These are phyloP conservation scores for Podaxis sp. DNA, from an alignment of 768 basidiomycete species.

Conservation along the genomic window DNA sequence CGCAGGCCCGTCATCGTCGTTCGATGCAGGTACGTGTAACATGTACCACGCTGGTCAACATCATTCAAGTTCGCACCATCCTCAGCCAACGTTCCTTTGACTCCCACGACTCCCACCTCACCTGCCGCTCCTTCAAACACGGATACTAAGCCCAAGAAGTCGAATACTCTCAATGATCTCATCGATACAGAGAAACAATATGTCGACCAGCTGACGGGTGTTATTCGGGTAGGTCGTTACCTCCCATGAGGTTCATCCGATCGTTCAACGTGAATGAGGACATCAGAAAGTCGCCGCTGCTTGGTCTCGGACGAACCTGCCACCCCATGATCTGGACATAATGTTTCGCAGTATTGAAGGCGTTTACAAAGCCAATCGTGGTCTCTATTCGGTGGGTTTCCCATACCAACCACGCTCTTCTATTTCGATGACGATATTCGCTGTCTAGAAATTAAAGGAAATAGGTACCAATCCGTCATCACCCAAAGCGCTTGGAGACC, in stretches of 20 bases:
- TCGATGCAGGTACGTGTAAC: conserved; percentile 26
- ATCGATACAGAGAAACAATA: conserved; percentile 92
- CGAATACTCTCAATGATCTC: conserved; percentile 87
- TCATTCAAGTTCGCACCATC: conserved; percentile 21
- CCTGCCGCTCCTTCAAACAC: conserved; percentile 27
- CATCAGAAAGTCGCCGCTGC: conserved; percentile 93
- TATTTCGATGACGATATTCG: conserved; percentile 18
- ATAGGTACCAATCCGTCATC: conserved; percentile 91
- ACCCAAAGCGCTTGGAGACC: conserved; percentile 91
- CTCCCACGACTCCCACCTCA: conserved; percentile 37
- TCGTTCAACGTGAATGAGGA: conserved; percentile 14
- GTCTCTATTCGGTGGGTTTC: conserved; percentile 61
- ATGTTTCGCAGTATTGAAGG: conserved; percentile 95
- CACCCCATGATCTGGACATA: conserved; percentile 84
- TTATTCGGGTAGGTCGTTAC: conserved; percentile 74
- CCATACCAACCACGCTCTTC: conserved; percentile 1
- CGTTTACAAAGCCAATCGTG: conserved; percentile 89
- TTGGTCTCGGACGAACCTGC: conserved; percentile 94
- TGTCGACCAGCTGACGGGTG: conserved; percentile 84
- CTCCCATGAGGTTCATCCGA: background rate
- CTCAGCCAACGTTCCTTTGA: conserved; percentile 23
- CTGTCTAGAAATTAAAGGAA: conserved; percentile 82
- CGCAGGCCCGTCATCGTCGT: conserved; percentile 15
- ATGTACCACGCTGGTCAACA: conserved; percentile 10
- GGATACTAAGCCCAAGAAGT: conserved; percentile 56